Percentiles rank a stretch among this genome's conserved stretches.
These are phyloP conservation scores for Carex arenaria DNA, from an alignment of 202 grass and related monocot species.

Conservation along the genomic window DNA sequence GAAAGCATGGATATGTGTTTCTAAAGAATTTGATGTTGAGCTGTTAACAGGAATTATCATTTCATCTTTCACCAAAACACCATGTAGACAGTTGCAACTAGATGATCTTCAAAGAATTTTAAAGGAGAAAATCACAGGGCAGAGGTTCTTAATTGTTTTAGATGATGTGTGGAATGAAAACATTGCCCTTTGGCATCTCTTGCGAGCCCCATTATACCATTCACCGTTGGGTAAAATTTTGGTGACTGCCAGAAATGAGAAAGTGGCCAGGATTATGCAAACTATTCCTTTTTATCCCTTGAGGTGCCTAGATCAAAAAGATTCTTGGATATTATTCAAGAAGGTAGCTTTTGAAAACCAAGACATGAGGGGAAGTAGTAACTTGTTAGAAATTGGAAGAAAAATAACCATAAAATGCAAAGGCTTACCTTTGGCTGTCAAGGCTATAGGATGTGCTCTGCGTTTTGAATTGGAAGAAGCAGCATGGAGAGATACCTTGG, in stretches of 20 bases:
- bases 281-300: constrained; percentile 22
- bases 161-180: constrained; percentile 36
- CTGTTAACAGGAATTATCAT: constrained; percentile 4
- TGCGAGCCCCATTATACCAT: not conserved
- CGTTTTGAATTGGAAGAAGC: constrained; percentile 13
- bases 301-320: constrained; percentile 13
- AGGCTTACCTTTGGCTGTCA: constrained; percentile 33
- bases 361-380: not conserved
- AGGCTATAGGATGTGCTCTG: constrained; percentile 31
- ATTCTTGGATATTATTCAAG: constrained; percentile 33
- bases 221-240: constrained; percentile 18
- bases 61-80: not conserved
- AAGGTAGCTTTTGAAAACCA: constrained; percentile 15
- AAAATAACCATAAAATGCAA: constrained; percentile 31
- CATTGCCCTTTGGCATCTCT: not conserved
- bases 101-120: not conserved
- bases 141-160: constrained; percentile 34
- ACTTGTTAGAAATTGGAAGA: constrained; percentile 28
- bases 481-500: constrained; percentile 14
- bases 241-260: constrained; percentile 25
- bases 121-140: not conserved
- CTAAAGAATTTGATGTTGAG: constrained; percentile 24
- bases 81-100: not conserved
- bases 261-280: constrained; percentile 1
- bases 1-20: constrained; percentile 30